Percentiles rank a stretch among this genome's conserved stretches.
phyloP scores from a whole-genome alignment of 768 basidiomycete species.

The Macrolepiota albuminosa region DNA sequence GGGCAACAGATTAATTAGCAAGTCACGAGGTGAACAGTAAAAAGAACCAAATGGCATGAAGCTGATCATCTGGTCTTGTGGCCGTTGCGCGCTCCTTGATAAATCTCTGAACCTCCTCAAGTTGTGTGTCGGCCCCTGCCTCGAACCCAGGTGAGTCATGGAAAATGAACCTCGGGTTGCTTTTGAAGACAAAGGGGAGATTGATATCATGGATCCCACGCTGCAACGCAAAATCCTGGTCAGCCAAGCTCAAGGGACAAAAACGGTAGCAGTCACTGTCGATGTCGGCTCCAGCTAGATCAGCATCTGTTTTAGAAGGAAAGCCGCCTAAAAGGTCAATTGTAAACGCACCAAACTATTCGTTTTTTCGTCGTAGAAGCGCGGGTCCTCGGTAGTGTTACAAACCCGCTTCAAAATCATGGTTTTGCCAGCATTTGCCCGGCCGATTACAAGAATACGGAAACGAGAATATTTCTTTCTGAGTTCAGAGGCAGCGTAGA shows the following conservation, averaged over 20 bases:
- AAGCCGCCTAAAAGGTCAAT: not conserved
- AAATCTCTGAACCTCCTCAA: not conserved
- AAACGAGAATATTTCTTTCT: not conserved
- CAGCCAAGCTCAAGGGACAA: not conserved
- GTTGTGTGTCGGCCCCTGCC: not conserved
- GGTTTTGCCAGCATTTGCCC: conserved; percentile 3
- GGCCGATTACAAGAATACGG: conserved; percentile 5
- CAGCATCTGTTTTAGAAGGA: not conserved
- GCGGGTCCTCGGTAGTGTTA: not conserved
- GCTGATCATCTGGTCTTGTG: not conserved
- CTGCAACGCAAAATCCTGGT: not conserved
- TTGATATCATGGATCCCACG: not conserved
- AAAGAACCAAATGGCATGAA: not conserved
- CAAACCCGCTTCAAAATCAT: not conserved
- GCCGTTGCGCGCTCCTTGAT: not conserved
- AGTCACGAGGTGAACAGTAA: not conserved
- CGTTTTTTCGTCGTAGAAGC: not conserved
- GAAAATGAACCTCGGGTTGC: not conserved
- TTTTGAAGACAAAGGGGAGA: not conserved
- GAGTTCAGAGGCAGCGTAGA: not conserved
- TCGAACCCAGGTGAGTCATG: not conserved
- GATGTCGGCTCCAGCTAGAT: not conserved
- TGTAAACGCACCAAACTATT: not conserved
- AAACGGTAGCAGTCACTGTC: not conserved
- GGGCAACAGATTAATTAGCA: not conserved